Percentiles rank a stretch among this genome's conserved stretches.
Conservation (phyloP, 768 basidiomycete species). For the Hericium erinaceus region DNA sequence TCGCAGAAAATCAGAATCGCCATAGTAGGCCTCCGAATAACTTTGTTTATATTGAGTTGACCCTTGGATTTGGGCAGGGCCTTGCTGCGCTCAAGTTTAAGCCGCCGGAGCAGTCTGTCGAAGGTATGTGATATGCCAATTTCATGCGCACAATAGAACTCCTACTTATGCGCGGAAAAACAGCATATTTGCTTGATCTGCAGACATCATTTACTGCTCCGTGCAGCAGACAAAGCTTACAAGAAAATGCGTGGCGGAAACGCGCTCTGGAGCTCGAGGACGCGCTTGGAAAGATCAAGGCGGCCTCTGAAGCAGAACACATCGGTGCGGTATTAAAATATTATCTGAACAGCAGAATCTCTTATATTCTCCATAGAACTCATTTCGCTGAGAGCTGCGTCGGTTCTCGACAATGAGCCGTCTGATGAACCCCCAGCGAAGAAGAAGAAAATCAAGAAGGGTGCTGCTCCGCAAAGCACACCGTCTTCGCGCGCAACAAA, state of each 20-base stretch:
- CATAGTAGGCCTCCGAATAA: not conserved
- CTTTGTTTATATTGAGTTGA: not conserved
- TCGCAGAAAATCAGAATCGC: not conserved
- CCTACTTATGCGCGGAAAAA: no score
- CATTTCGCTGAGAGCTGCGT: not conserved
- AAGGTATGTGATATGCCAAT: not conserved
- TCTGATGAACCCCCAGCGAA: not conserved
- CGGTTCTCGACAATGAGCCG: not conserved
- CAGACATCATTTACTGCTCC: constrained; percentile 1
- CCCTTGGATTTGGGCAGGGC: not conserved
- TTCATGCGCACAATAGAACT: not conserved
- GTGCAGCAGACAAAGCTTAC: not conserved
- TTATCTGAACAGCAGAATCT: not conserved
- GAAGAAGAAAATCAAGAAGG: not conserved
- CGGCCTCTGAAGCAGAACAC: not conserved
- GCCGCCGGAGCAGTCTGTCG: not conserved
- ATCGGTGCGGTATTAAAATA: not conserved
- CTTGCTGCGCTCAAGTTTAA: not conserved
- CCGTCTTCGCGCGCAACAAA: not conserved
- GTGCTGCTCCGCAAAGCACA: not conserved
- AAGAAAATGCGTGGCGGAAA: constrained; percentile 5
- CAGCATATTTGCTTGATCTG: constrained; percentile 4
- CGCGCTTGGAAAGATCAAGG: not conserved
- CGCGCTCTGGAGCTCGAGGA: constrained; percentile 6
- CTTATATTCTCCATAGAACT: not conserved